These are phyloP conservation scores for Trametes gibbosa DNA, from an alignment of 768 basidiomycete genomes.

Conservation along the genomic window DNA sequence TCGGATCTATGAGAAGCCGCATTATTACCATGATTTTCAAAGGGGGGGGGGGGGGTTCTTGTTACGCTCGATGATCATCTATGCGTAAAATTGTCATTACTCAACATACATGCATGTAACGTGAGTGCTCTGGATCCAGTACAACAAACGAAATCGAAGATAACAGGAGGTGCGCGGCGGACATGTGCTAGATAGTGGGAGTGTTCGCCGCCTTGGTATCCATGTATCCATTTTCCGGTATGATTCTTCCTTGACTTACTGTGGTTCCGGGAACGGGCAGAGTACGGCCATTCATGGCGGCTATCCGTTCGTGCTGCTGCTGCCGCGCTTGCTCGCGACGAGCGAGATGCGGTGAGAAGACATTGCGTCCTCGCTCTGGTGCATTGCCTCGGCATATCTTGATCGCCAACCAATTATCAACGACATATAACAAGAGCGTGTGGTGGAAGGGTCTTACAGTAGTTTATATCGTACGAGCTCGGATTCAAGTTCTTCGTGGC, in stretches of 20 bases:
- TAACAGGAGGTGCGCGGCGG: neutral
- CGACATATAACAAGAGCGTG: neutral
- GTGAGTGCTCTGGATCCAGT: neutral
- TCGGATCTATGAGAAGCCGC: no score
- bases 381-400: conserved; percentile 55
- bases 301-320: conserved; percentile 21
- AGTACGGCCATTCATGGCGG: neutral
- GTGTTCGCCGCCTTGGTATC: neutral
- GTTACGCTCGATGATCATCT: neutral
- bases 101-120: conserved; percentile 16
- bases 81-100: neutral
- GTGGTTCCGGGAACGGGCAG: no score
- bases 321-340: conserved; percentile 29
- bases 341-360: conserved; percentile 41
- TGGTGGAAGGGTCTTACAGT: conserved; percentile 50
- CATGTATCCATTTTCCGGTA: neutral
- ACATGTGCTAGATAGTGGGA: neutral
- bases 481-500: conserved; percentile 89
- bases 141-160: conserved; percentile 7
- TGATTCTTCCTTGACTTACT: neutral
- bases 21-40: no score
- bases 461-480: conserved; percentile 95
- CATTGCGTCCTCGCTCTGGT: conserved; percentile 49
- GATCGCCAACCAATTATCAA: neutral
- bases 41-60: no score